Percentiles rank a stretch among this genome's conserved stretches.
Conservation (phyloP, 1,284 basidiomycete species). For the Sanghuangporus weigelae region DNA sequence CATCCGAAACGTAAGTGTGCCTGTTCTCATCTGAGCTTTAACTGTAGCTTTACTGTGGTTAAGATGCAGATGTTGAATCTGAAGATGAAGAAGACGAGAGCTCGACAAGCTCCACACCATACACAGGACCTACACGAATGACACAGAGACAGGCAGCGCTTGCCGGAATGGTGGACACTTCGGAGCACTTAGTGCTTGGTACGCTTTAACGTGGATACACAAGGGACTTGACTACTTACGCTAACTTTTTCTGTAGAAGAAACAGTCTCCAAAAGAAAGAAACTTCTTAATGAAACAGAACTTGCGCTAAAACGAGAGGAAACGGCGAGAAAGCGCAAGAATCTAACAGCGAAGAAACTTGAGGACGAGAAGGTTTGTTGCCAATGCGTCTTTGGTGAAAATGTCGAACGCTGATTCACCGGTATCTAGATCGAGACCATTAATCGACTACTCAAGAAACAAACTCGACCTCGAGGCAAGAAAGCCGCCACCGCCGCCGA, state of each 20-base stretch:
- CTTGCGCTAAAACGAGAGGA: conserved; percentile 79
- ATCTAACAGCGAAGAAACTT: conserved; percentile 84
- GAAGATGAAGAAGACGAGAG: conserved; percentile 39
- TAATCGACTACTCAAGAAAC: conserved; percentile 86
- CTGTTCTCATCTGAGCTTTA: background rate
- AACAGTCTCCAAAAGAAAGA: conserved; percentile 62
- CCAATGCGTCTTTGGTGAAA: conserved; percentile 1
- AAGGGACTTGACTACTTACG: conserved; percentile 4
- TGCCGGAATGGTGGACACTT: conserved; percentile 57
- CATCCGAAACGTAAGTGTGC: conserved; percentile 20
- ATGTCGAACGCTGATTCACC: background rate
- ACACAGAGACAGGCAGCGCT: conserved; percentile 72
- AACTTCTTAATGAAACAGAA: conserved; percentile 78
- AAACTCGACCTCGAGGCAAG: conserved; percentile 65
- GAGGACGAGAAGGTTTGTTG: conserved; percentile 83
- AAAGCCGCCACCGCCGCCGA: conserved; percentile 49
- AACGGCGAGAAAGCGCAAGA: conserved; percentile 79
- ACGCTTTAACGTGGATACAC: conserved; percentile 19
- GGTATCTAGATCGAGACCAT: conserved; percentile 71
- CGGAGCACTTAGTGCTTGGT: conserved; percentile 57
- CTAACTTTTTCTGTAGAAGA: conserved; percentile 25
- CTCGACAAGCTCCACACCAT: conserved; percentile 28
- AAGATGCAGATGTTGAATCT: conserved; percentile 52
- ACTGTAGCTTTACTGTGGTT: conserved; percentile 17
- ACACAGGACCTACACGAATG: conserved; percentile 37